phyloP scores from a whole-genome alignment of 805 yeast species.

The Nakazawaea ishiwadae region DNA sequence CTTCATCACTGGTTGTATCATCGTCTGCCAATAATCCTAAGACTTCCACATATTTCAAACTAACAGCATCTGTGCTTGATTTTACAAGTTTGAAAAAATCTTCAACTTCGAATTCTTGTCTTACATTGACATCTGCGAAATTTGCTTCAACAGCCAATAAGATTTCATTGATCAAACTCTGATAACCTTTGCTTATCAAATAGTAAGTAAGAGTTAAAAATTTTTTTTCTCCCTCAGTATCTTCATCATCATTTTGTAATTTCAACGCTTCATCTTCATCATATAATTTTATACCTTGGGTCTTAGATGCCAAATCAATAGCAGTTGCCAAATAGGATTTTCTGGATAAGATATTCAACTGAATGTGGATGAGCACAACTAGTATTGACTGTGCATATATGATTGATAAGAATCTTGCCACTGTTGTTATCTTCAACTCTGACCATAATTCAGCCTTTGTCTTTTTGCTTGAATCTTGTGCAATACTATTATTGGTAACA shows the following conservation, averaged over 20 bases:
- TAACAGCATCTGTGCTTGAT: constrained; percentile 28
- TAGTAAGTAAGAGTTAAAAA: constrained; percentile 91
- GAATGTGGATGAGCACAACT: constrained; percentile 76
- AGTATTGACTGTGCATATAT: constrained; percentile 65
- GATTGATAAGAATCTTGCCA: constrained; percentile 69
- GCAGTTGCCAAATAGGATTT: constrained; percentile 80
- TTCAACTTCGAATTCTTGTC: constrained; percentile 60
- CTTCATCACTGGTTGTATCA: constrained; percentile 15
- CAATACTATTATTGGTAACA: constrained; percentile 14
- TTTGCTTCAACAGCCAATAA: constrained; percentile 53
- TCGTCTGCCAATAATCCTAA: constrained; percentile 12
- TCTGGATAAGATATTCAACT: constrained; percentile 84
- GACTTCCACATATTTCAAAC: constrained; percentile 14
- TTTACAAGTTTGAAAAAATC: constrained; percentile 49
- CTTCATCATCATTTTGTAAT: constrained; percentile 17
- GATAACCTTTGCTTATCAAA: constrained; percentile 86
- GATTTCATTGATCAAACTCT: constrained; percentile 46
- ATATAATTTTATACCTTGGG: constrained; percentile 26
- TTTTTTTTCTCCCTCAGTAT: constrained; percentile 61
- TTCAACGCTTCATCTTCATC: constrained; percentile 17
- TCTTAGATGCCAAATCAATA: constrained; percentile 55
- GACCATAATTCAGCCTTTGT: constrained; percentile 76
- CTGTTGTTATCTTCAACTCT: constrained; percentile 67
- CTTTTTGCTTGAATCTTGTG: constrained; percentile 20
- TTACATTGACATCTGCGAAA: constrained; percentile 63